These are phyloP conservation scores for Nemania diffusa DNA, from an alignment of 2,329 filamentous ascomycete species.

Conservation along the genomic window DNA sequence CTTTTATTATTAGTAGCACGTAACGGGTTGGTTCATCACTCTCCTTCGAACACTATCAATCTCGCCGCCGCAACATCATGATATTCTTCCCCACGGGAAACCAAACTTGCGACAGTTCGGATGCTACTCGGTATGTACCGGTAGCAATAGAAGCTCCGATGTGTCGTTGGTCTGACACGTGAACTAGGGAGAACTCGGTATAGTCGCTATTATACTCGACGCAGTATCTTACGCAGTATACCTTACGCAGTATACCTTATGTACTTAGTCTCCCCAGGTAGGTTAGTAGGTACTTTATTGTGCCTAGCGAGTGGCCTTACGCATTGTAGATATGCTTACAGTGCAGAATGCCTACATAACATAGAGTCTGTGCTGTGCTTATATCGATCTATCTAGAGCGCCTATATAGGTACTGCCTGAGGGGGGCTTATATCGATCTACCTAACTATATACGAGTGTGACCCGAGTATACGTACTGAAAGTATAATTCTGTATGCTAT, in stretches of 20 bases:
- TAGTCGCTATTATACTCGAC: no score
- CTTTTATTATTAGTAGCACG: slow-evolving; percentile 34
- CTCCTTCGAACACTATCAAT: slow-evolving; percentile 14
- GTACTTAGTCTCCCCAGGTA: no score
- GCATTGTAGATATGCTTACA: not conserved
- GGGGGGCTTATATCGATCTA: slow-evolving; percentile 5
- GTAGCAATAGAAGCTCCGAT: slow-evolving; percentile 6
- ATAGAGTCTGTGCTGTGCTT: not conserved
- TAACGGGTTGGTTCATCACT: slow-evolving; percentile 24
- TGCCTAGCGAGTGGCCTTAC: not conserved
- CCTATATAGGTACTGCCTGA: no score
- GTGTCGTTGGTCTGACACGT: slow-evolving; percentile 4
- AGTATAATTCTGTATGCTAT: not conserved
- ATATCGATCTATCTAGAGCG: not conserved
- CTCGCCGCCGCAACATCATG: slow-evolving; percentile 22
- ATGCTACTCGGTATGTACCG: slow-evolving; percentile 2
- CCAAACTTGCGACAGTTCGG: slow-evolving; percentile 15
- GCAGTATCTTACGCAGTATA: no score
- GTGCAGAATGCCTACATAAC: no score
- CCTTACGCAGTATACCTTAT: no score
- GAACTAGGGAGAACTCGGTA: slow-evolving; percentile 4
- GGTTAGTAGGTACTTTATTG: no score
- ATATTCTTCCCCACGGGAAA: slow-evolving; percentile 23
- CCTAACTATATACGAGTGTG: slow-evolving; percentile 18
- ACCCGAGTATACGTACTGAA: slow-evolving; percentile 15